Base-by-base conservation (phyloP, 441 rosid genomes). In the Adansonia gregorii region DNA sequence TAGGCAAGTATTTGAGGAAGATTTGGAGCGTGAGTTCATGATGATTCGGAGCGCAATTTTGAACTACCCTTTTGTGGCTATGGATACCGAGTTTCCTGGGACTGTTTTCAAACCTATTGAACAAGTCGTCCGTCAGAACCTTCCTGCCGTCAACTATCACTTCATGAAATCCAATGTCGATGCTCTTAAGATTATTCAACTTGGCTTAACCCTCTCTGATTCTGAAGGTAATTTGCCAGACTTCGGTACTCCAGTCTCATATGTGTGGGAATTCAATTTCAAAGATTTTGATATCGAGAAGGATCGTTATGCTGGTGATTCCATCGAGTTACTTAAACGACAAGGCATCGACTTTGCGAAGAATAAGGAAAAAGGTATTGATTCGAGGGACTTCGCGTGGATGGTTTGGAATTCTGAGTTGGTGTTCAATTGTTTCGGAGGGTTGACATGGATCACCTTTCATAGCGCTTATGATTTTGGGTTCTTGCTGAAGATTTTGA, bases 391-490 rank as follows among this genome's bases (percentile, higher is more conserved):
- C 1, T 79, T 79, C 24, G 69, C 20, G 0, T 0, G 5, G 35
- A 1, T 43, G 24, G 0, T 78, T 15, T n/a, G 15, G 58, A 45
- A 0, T 9, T 74, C 78, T 0, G 48, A 45, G 3, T 43, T 68
- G 7, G 27, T 67, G 0, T 52, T 45, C 15, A 41, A 51, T 7
- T 0, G 3, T 4, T 43, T 2, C 1, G 7, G 69, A 3, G 22
- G 48, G 0, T 22, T 77, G 0, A 46, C 14, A 1, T 76, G 80
- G 83, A 46, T 80, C 12, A 58, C 80, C 4, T 80, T 77, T 7
- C 83, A 80, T 11, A 15, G 83, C 10, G 60, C 68, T 20, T 78
- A 78, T 7, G 84, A 81, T 54, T 54, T 81, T 8, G 84, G 78
- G 0, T 81, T 31, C 51, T 2, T 81, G 73, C 7, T 81, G 54